Evolutionary conservation across 306 rosid genomes (phyloP).

Genomic region (Cucumis sativus): Cucumber_9930_V3 NC_026657.2:15078501-15079000

Average conservation of each 20-base stretch:
- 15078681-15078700: conserved; percentile 15
- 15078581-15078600: conserved; percentile 97
- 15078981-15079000: neutral
- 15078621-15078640: conserved; percentile 50
- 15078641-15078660: neutral
- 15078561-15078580: conserved; percentile 96
- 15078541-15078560: conserved; percentile 94
- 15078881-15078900: neutral
- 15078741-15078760: conserved; percentile 94
- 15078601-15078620: conserved; percentile 88
- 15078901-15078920: neutral
- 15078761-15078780: conserved; percentile 84
- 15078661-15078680: conserved; percentile 3
- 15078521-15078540: neutral
- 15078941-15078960: neutral
- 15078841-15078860: conserved; percentile 39
- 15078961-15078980: neutral
- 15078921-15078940: neutral
- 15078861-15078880: neutral
- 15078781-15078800: conserved; percentile 94
- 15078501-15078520: neutral
- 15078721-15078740: conserved; percentile 88
- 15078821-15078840: conserved; percentile 86
- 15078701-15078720: conserved; percentile 60
- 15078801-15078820: conserved; percentile 87